Evolutionary conservation across 164 flowering plant species (phyloP), one percentile per base, ranked within the genome.

Genomic region (Vitis amurensis): DNA sequence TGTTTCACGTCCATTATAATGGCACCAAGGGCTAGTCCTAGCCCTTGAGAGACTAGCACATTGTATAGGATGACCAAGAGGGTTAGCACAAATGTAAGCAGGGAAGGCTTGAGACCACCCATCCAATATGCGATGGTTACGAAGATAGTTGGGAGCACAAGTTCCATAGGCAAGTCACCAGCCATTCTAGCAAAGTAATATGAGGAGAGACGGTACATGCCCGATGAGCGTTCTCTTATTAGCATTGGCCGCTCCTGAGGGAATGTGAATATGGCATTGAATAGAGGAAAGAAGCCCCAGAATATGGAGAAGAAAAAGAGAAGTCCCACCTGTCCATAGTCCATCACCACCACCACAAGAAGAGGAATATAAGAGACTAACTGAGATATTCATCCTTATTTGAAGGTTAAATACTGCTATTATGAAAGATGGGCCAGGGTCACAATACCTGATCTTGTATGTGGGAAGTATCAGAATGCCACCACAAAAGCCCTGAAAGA

Each of bases 261-360:
- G 85, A 94, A 94, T 15, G 94, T 72, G 67, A 94, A 94, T 56
- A 92, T 82, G 70, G 97, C 93, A 63, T 85, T 86, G 86, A 85
- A 91, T 17, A 94, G 76, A 0, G 98, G 98, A 73, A 87, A 92
- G 85, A 92, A 92, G 9, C 98, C 97, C 98, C 98, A 94, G 68
- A 94, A 94, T 65, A 88, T 89, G 65, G 98, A 85, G 91, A 92
- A 88, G 82, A 94, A 92, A 83, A 92, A 92, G 15, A 94, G 85
- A 5, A 92, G 85, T 30, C 97, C 95, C 69, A 91, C 89, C 98
- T 94, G 89, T 52, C 48, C 5, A 47, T 63, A 59, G 27, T 23
- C 27, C 27, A 23, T 23, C 27, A 23, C 27, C 27, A 1, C 27
- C 27, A 23, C 27, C 27, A 23, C 27, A 23, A 23, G 27, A 23